These are phyloP conservation scores for Metarhizium humberi DNA, from an alignment of 2,329 filamentous ascomycete species.

Conservation along the genomic window DNA sequence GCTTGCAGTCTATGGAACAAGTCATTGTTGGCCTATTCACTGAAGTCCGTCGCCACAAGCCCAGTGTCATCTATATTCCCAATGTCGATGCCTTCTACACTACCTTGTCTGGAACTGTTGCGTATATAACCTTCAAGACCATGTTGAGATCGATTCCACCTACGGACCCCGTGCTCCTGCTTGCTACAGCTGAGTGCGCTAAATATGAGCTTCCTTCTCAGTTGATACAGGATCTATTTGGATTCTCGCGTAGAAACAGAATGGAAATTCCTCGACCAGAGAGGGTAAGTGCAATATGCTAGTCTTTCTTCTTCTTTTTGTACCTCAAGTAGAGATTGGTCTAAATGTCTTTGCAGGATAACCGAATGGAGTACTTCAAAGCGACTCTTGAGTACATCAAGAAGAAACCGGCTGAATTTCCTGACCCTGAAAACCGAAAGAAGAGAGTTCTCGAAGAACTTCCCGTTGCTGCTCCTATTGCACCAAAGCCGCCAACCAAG, in stretches of 20 bases:
- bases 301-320: background rate
- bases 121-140: conserved; percentile 72
- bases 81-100: conserved; percentile 82
- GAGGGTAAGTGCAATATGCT: conserved; percentile 35
- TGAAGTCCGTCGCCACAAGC: conserved; percentile 89
- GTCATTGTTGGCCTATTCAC: conserved; percentile 85
- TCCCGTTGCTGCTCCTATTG: conserved; percentile 62
- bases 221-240: conserved; percentile 72
- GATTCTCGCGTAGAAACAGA: conserved; percentile 71
- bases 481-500: conserved; percentile 60
- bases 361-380: conserved; percentile 73
- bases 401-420: conserved; percentile 76
- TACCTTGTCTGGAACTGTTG: conserved; percentile 49
- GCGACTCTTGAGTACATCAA: conserved; percentile 66
- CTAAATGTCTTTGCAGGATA: conserved; percentile 26
- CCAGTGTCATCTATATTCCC: conserved; percentile 90
- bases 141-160: conserved; percentile 77
- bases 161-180: conserved; percentile 78
- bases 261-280: conserved; percentile 61
- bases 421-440: conserved; percentile 77
- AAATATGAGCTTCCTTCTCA: conserved; percentile 50
- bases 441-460: conserved; percentile 73
- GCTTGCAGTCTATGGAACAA: conserved; percentile 62
- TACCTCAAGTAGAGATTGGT: background rate
- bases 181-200: conserved; percentile 73